Evolutionary conservation across 164 flowering plant genomes (phyloP).

Genomic region (Vitis vinifera): ASM3070453v1 NC_081808.1:18945001-18945500

Average conservation of each 20-base stretch:
- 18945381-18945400: slow-evolving; percentile 63
- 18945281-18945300: slow-evolving; percentile 42
- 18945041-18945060: slow-evolving; percentile 48
- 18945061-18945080: slow-evolving; percentile 50
- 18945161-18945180: slow-evolving; percentile 33
- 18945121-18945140: slow-evolving; percentile 33
- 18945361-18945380: slow-evolving; percentile 40
- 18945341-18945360: slow-evolving; percentile 32
- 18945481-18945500: slow-evolving; percentile 30
- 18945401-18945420: slow-evolving; percentile 36
- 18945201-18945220: slow-evolving; percentile 52
- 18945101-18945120: slow-evolving; percentile 56
- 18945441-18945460: slow-evolving; percentile 59
- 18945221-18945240: slow-evolving; percentile 43
- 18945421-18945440: slow-evolving; percentile 34
- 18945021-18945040: slow-evolving; percentile 18
- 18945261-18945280: slow-evolving; percentile 50
- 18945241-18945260: slow-evolving; percentile 47
- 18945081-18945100: slow-evolving; percentile 26
- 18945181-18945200: slow-evolving; percentile 61
- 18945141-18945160: slow-evolving; percentile 46
- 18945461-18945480: slow-evolving; percentile 24
- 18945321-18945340: slow-evolving; percentile 54
- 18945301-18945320: slow-evolving; percentile 50
- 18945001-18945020: slow-evolving; percentile 45